Conservation (phyloP, 2,329 filamentous ascomycete species). For the Exophiala calicioides region DNA sequence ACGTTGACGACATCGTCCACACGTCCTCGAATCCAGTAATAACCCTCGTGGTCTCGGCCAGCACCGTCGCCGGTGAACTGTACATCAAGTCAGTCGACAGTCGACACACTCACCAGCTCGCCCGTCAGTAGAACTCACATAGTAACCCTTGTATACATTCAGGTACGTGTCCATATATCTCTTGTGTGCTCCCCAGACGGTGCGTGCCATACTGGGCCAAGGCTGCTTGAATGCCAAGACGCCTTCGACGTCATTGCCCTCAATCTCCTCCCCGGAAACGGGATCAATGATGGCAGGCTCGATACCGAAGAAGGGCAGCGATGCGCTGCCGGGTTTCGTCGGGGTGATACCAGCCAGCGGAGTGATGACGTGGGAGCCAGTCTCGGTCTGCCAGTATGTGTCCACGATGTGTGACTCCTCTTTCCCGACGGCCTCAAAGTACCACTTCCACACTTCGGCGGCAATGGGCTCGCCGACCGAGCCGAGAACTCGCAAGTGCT, state of each 20-base stretch:
- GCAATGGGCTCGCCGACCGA: conserved; percentile 98
- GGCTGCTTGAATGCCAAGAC: conserved; percentile 95
- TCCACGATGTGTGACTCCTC: conserved; percentile 91
- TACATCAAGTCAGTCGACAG: conserved; percentile 20
- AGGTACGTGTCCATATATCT: conserved; percentile 98
- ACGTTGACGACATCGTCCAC: conserved; percentile 99
- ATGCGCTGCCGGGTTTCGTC: conserved; percentile 94
- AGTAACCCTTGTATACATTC: conserved; percentile 97
- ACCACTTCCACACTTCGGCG: conserved; percentile 99
- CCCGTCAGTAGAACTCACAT: conserved; percentile 78
- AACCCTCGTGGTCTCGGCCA: conserved; percentile 93
- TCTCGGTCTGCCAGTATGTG: conserved; percentile 99
- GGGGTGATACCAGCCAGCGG: conserved; percentile 90
- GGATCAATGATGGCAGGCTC: conserved; percentile 98
- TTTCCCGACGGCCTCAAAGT: conserved; percentile 92
- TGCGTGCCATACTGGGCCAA: conserved; percentile 98
- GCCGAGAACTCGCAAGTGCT: conserved; percentile 82
- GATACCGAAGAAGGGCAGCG: conserved; percentile 96
- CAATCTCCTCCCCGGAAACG: conserved; percentile 87
- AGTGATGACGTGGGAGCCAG: conserved; percentile 92
- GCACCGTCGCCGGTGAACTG: conserved; percentile 73
- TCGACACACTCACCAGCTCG: too few species aligned
- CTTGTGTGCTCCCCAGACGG: conserved; percentile 96
- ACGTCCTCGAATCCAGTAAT: conserved; percentile 99
- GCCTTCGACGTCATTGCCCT: conserved; percentile 95